phyloP scores from a whole-genome alignment of 768 basidiomycete genomes.

The Daedalea quercina region DNA sequence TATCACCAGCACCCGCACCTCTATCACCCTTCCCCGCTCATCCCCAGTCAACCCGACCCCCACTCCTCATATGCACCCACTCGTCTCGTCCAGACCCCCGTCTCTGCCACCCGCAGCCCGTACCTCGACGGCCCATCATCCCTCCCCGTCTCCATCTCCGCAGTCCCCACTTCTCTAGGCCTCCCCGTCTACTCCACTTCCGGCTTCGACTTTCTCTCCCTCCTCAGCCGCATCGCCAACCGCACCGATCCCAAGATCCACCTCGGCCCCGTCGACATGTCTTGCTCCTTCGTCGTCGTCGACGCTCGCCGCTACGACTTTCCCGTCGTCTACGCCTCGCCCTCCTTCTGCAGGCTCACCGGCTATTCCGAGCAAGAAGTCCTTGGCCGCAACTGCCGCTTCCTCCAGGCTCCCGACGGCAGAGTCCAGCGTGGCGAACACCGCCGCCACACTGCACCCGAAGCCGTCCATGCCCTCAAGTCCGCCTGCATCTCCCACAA shows the following conservation, averaged over 20 bases:
- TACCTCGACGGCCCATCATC: not conserved
- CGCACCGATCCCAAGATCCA: conserved; percentile 68
- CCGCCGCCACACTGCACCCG: conserved; percentile 55
- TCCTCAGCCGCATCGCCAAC: conserved; percentile 70
- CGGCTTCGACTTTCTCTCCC: conserved; percentile 84
- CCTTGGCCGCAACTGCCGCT: conserved; percentile 86
- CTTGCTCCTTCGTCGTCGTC: conserved; percentile 87
- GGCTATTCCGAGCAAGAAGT: conserved; percentile 73
- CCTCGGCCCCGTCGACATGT: conserved; percentile 89
- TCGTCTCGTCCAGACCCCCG: conserved; percentile 5
- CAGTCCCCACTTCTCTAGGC: conserved; percentile 21
- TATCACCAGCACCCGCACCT: not conserved
- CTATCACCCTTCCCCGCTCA: not conserved
- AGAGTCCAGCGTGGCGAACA: conserved; percentile 43
- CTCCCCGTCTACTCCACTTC: conserved; percentile 80
- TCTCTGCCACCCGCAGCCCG: conserved; percentile 2
- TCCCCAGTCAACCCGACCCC: not conserved
- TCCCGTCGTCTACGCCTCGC: conserved; percentile 89
- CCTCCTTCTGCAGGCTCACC: conserved; percentile 72
- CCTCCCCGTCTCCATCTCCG: conserved; percentile 12
- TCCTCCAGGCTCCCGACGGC: conserved; percentile 75
- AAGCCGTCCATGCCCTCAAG: conserved; percentile 60
- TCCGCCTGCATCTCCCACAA: conserved; percentile 65
- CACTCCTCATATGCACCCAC: not conserved
- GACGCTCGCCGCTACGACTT: conserved; percentile 77